phyloP scores from a whole-genome alignment of 2,329 filamentous ascomycete genomes.

The Sporothrix inflata region DNA sequence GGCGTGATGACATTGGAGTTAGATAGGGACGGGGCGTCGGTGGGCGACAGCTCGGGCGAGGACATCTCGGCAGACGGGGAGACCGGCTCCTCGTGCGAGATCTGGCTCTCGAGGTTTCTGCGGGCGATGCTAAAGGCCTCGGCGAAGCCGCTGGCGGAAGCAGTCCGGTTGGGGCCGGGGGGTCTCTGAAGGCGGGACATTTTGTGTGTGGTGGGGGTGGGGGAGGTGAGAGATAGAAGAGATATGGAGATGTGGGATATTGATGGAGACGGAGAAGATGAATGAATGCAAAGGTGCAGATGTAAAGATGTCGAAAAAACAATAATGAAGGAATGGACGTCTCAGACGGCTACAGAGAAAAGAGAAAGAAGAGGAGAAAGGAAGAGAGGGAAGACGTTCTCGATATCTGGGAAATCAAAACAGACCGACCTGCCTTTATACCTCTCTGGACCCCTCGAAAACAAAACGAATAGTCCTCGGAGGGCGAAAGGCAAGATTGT shows the following conservation, averaged over 20 bases:
- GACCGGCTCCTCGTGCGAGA: constrained; percentile 31
- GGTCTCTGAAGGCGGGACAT: constrained; percentile 40
- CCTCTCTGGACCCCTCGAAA: neutral
- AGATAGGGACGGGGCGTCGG: constrained; percentile 13
- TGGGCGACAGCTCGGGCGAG: constrained; percentile 24
- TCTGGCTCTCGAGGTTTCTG: constrained; percentile 37
- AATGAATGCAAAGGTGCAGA: neutral
- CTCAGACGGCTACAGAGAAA: constrained; percentile 11
- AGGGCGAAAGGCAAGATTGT: neutral
- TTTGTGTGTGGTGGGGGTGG: neutral
- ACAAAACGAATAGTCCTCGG: constrained; percentile 3
- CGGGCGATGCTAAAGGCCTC: constrained; percentile 42
- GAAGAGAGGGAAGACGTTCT: neutral
- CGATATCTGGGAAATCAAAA: constrained; percentile 7
- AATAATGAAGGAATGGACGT: constrained; percentile 17
- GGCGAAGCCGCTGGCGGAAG: constrained; percentile 41
- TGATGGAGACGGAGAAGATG: neutral
- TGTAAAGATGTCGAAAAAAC: neutral
- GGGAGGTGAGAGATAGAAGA: neutral
- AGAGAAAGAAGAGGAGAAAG: neutral
- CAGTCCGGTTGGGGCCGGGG: constrained; percentile 37
- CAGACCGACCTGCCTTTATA: constrained; percentile 15
- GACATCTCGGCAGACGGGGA: constrained; percentile 14
- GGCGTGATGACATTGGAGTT: constrained; percentile 26
- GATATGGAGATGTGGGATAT: neutral